phyloP scores from a whole-genome alignment of 768 basidiomycete species.

The Lentinula lateritia region DNA sequence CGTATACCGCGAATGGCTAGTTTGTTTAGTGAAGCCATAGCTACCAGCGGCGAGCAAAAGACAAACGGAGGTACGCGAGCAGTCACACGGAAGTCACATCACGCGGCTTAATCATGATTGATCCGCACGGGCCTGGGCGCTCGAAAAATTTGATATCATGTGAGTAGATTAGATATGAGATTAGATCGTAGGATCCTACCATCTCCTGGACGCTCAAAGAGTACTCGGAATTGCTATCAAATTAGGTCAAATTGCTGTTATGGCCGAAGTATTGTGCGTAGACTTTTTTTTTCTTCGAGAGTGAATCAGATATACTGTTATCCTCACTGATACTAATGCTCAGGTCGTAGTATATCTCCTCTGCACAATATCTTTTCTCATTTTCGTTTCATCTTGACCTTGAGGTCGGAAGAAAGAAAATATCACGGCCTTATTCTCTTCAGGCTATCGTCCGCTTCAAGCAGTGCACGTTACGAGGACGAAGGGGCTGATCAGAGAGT shows the following conservation, averaged over 20 bases:
- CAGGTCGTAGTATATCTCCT: neutral
- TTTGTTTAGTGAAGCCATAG: conserved; percentile 84
- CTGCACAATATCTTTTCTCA: conserved; percentile 36
- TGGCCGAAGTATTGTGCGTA: neutral
- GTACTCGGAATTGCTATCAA: no score
- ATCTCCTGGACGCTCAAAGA: no score
- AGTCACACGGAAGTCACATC: neutral
- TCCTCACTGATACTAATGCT: neutral
- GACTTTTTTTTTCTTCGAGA: neutral
- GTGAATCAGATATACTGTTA: neutral
- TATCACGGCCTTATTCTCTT: conserved; percentile 66
- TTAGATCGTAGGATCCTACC: no score
- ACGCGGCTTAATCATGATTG: neutral
- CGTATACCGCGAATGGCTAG: conserved; percentile 92
- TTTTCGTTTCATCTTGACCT: conserved; percentile 53
- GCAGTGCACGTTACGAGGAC: neutral
- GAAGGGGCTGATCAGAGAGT: conserved; percentile 14
- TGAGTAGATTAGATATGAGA: no score
- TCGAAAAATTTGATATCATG: no score
- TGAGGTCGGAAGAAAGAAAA: conserved; percentile 51
- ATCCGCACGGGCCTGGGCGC: no score
- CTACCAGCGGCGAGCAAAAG: neutral
- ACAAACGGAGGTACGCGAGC: neutral
- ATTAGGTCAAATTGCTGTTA: neutral
- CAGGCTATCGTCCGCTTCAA: conserved; percentile 38